Percentiles rank a stretch among this genome's conserved stretches.
Evolutionary conservation across 2,329 filamentous ascomycete genomes (phyloP).

Genomic region (Lomentospora prolificans): DNA sequence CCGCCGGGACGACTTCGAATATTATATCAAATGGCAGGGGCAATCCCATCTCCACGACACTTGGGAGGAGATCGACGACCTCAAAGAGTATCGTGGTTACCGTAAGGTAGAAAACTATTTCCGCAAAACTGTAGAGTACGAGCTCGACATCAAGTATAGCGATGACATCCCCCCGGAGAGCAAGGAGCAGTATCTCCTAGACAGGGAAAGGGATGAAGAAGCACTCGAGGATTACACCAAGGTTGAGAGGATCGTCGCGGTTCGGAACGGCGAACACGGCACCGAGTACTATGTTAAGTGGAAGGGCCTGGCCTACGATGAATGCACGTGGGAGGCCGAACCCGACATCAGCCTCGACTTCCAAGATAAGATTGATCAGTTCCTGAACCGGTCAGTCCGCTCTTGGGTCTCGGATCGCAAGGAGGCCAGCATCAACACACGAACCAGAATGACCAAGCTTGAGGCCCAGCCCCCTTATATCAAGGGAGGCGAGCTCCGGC

Average conservation of each 20-base stretch:
- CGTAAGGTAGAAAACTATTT: constrained; percentile 94
- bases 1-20: constrained; percentile 73
- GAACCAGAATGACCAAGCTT: constrained; percentile 62
- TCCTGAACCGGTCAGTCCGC: constrained; percentile 71
- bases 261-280: constrained; percentile 68
- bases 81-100: constrained; percentile 70
- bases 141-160: constrained; percentile 67
- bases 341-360: constrained; percentile 67
- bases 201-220: constrained; percentile 83
- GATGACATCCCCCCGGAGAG: constrained; percentile 74
- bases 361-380: constrained; percentile 86
- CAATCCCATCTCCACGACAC: constrained; percentile 93
- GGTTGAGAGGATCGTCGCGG: constrained; percentile 85
- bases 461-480: constrained; percentile 81
- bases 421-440: constrained; percentile 66
- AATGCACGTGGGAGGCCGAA: constrained; percentile 85
- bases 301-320: constrained; percentile 88
- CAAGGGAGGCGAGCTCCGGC: constrained; percentile 71
- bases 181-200: constrained; percentile 88
- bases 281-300: constrained; percentile 93
- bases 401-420: constrained; percentile 71
- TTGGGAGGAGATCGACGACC: constrained; percentile 73
- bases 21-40: constrained; percentile 90
- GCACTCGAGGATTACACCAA: constrained; percentile 82
- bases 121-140: constrained; percentile 68